Conservation (phyloP, 83 land plant species). For the Larix sibirica region DNA sequence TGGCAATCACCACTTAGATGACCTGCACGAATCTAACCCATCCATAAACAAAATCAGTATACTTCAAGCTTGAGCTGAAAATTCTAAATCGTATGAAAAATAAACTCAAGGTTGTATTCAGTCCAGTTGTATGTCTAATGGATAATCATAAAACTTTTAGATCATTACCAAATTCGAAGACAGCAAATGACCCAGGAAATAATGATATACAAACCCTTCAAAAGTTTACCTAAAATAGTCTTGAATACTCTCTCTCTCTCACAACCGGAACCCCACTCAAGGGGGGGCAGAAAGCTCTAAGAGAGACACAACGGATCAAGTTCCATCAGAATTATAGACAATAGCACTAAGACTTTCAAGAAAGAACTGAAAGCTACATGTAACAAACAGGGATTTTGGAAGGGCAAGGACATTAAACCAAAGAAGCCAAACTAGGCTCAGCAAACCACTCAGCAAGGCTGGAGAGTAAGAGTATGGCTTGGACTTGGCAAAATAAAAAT, state of each 20-base stretch:
- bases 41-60: background rate
- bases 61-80: background rate
- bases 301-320: too few species aligned
- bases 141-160: background rate
- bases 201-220: background rate
- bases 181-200: background rate
- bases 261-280: background rate
- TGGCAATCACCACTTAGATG: constrained; percentile 97
- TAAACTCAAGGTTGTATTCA: background rate
- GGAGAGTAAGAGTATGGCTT: too few species aligned
- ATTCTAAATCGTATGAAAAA: background rate
- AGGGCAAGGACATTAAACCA: too few species aligned
- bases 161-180: background rate
- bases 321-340: too few species aligned
- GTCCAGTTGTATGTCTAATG: background rate
- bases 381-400: too few species aligned
- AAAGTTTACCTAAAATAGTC: background rate
- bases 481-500: too few species aligned
- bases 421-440: too few species aligned
- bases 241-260: background rate
- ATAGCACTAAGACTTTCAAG: too few species aligned
- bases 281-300: background rate
- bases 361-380: too few species aligned
- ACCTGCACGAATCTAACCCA: constrained; percentile 78
- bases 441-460: too few species aligned